Evolutionary conservation across 2,329 filamentous ascomycete species (phyloP).

Genomic region (Beauveria bassiana): DNA sequence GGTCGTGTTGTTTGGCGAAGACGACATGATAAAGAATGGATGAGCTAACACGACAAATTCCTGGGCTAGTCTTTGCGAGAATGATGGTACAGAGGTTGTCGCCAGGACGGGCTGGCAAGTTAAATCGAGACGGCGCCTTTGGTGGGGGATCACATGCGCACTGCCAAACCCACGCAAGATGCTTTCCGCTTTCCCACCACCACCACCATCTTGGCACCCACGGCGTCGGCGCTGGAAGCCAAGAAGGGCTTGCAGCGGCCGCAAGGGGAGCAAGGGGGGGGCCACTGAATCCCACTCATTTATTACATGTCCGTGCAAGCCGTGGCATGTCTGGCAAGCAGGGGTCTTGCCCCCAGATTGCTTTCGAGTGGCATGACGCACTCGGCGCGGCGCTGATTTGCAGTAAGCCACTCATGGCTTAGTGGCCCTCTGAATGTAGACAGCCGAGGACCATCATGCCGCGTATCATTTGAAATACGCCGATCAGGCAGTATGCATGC

Average conservation of each 20-base stretch:
- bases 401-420: background rate
- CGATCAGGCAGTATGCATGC: background rate
- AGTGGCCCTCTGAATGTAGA: background rate
- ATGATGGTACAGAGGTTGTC: background rate
- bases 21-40: conserved; percentile 14
- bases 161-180: background rate
- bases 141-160: conserved; percentile 11
- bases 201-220: too few relatives aligned
- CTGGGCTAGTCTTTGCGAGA: background rate
- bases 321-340: conserved; percentile 11
- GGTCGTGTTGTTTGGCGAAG: conserved; percentile 23
- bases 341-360: conserved; percentile 27
- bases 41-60: background rate
- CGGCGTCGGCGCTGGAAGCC: background rate
- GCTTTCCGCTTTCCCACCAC: background rate
- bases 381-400: conserved; percentile 5
- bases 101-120: background rate
- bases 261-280: background rate
- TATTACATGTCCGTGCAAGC: background rate
- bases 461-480: background rate
- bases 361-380: conserved; percentile 15
- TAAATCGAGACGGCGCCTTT: background rate
- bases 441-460: background rate
- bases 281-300: background rate
- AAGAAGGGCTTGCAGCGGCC: conserved; percentile 2